Conservation (phyloP, 345 rosid genomes). For the Salix dunnii region DNA sequence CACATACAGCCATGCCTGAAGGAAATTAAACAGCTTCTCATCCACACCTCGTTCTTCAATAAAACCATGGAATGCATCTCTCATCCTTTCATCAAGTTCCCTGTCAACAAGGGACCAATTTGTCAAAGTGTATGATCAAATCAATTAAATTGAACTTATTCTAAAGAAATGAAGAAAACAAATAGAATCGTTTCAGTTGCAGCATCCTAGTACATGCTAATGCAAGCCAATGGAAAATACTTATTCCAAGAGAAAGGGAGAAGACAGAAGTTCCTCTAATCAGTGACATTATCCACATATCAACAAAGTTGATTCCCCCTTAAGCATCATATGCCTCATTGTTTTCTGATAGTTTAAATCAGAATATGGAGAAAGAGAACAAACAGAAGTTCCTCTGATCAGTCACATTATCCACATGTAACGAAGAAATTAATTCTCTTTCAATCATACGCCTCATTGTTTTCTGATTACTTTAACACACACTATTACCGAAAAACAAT, state of each 20-base stretch:
- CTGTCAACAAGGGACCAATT: conserved; percentile 37
- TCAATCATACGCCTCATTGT: not conserved
- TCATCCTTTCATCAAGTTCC: conserved; percentile 68
- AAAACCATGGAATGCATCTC: conserved; percentile 69
- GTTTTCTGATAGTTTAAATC: not conserved
- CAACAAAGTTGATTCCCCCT: not conserved
- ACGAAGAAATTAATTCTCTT: not conserved
- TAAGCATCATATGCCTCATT: not conserved
- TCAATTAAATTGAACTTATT: not conserved
- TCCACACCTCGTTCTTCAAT: conserved; percentile 81
- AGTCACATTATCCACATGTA: not conserved
- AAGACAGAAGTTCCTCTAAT: not conserved
- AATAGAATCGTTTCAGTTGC: not conserved
- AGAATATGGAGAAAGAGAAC: not conserved
- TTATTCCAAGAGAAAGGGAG: too few species aligned
- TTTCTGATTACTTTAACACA: not conserved
- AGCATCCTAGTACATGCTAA: not conserved
- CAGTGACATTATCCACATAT: not conserved
- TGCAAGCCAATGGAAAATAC: not conserved
- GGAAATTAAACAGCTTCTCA: conserved; percentile 75
- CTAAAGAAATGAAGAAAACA: conserved; percentile 1
- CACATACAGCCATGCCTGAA: conserved; percentile 90
- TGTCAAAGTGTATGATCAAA: not conserved
- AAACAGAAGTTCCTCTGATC: not conserved
- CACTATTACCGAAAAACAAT: not conserved